Percentiles rank a stretch among this genome's conserved stretches.
Evolutionary conservation across 169 alveolate species (phyloP).

Genomic region (Cryptosporidium canis): DNA sequence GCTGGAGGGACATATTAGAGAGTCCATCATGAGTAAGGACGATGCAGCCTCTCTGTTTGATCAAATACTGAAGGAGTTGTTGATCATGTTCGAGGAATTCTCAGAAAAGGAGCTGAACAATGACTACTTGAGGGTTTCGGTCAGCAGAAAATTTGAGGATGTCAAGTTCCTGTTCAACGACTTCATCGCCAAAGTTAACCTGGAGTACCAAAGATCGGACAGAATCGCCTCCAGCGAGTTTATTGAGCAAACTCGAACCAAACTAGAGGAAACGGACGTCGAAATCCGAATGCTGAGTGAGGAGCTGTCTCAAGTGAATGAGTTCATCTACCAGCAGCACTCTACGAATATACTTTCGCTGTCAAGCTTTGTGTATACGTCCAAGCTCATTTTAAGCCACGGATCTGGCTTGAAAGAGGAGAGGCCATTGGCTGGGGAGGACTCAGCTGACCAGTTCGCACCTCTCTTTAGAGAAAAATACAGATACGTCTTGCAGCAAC

Average conservation of each 20-base stretch:
- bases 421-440: background rate
- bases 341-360: background rate
- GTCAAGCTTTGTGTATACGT: background rate
- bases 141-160: slow-evolving; percentile 2
- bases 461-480: slow-evolving; percentile 33
- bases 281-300: background rate
- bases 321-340: background rate
- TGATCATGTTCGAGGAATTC: background rate
- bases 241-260: background rate
- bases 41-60: slow-evolving; percentile 22
- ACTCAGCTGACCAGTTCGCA: background rate
- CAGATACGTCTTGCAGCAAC: background rate
- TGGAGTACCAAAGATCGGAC: background rate
- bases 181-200: slow-evolving; percentile 7
- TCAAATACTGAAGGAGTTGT: background rate
- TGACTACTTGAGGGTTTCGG: background rate
- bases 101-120: slow-evolving; percentile 30
- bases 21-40: slow-evolving; percentile 8
- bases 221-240: background rate
- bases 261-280: background rate
- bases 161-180: slow-evolving; percentile 17
- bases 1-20: background rate
- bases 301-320: background rate
- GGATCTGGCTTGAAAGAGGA: background rate
- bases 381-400: slow-evolving; percentile 1